Evolutionary conservation across 176 grass and related monocot species (phyloP).

Genomic region (Chloris gayana): DNA sequence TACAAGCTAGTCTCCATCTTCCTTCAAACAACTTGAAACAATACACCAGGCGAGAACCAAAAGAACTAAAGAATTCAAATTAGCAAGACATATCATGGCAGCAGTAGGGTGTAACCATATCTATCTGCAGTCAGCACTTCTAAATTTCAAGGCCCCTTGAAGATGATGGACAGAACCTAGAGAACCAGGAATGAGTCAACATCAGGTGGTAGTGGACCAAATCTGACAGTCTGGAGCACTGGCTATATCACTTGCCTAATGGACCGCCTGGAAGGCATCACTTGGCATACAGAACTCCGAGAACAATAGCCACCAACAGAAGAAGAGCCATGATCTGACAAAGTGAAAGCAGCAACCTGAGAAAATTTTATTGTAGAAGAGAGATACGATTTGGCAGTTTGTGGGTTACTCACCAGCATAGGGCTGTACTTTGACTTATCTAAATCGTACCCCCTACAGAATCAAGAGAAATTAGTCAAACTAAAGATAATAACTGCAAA

Average conservation of each 20-base stretch:
- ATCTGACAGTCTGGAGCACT: background rate
- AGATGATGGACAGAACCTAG: background rate
- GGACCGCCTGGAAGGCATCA: slow-evolving; percentile 9
- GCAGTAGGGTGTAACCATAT: background rate
- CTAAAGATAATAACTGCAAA: slow-evolving; percentile 24
- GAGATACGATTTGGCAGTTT: background rate
- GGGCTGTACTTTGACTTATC: slow-evolving; percentile 61
- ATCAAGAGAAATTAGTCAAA: slow-evolving; percentile 1
- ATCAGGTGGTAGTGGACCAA: background rate
- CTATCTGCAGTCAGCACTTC: background rate
- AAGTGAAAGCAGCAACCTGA: slow-evolving; percentile 32
- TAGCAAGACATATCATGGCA: background rate
- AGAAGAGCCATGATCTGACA: slow-evolving; percentile 60
- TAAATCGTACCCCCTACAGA: slow-evolving; percentile 57
- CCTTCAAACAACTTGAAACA: background rate
- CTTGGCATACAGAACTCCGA: slow-evolving; percentile 53
- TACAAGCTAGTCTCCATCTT: background rate
- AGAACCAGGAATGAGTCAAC: background rate
- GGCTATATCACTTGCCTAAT: background rate
- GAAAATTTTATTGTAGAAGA: background rate
- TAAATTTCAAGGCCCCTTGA: background rate
- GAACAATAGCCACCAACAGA: slow-evolving; percentile 63
- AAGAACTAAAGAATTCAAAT: slow-evolving; percentile 26
- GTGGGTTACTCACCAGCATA: slow-evolving; percentile 58
- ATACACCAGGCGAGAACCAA: background rate